Base-by-base conservation (phyloP, 140 eudicot genomes). In the Ambrosia hybrid region DNA sequence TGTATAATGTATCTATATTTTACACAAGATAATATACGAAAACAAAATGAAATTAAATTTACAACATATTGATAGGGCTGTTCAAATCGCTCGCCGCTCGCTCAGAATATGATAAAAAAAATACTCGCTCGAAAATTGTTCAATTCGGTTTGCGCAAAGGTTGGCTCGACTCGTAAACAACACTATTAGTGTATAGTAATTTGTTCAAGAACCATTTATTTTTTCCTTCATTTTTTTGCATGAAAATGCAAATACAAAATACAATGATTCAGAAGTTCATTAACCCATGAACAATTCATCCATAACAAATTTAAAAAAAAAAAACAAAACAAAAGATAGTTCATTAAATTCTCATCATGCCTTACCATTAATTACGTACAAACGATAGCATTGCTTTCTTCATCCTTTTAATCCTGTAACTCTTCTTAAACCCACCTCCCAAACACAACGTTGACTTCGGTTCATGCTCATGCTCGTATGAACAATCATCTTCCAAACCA, bases 391-490 rank as follows among this genome's bases (percentile, higher is more conserved):
- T 71, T 57, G 76, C 80, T 62, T 72, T 84, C 82, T 82, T 87
- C 67, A 77, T 73, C 33, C 72, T 84, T 76, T 77, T 84, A 48
- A 87, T 49, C 16, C 76, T 74, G 48, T 58, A 15, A 6, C 68
- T 21, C 5, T 74, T 71, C 67, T 57, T 73, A 55, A 52, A 21
- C 48, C 64, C 68, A 4, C 73, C 71, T 9, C 86, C 84, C 3
- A 82, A 77, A 67, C 93, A 87, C 80, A 84, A 43, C 16, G 92
- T 70, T 26, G 84, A 87, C 6, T 76, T 78, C 3, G 88, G 88
- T 11, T 57, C 66, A 13, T 39, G 39, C 9, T 75, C 63, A 2
- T 13, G 41, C 52, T 38, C 72, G 34, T 17, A 67, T 8, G 48
- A 6, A 26, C 15, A 41, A 17, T 71, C 83, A 51, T 72, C 83